Evolutionary conservation across 495 filamentous ascomycete species (phyloP), one percentile per base, ranked within the genome.

Genomic region (Penicillium samsonianum): DNA sequence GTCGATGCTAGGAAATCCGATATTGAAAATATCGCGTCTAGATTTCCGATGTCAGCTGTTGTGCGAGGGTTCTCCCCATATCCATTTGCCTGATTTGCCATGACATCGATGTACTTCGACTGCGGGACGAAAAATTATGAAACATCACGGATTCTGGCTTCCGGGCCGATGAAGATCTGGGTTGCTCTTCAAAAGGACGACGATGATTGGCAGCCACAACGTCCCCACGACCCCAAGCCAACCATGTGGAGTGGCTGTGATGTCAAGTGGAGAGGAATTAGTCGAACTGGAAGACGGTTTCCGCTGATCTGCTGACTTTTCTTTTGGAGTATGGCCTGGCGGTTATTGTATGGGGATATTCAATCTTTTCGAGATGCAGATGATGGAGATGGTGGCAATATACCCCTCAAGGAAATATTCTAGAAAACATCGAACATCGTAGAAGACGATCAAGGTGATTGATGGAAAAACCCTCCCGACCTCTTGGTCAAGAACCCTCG

Each of bases 251-350:
- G 60, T 55, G 50, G 55, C 31, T 46, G 40, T 63, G 67, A 68
- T 68, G 65, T 68, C 65, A 68, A 31, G 35, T 40, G 47, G 43
- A n/a, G 48, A 40, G 30, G 22, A 20, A 5, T 7, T 23, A 6
- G 6, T 26, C 38, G 48, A 37, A 17, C 31, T 37, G 72, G 72
- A 74, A 73, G 68, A 55, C 58, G 65, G 70, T 74, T 74, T 73
- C 72, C 72, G 72, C 51, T 22, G 50, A 41, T 61, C 55, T 53
- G 31, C 37, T 35, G 16, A 5, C 11, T 38, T 41, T 3, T 30
- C 9, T 14, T 25, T 16, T 20, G 23, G 22, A 20, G 5, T n/a
- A 6, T 25, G 48, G 22, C 17, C 31, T 33, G 49, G n/a, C 47
- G 31, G 31, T 55, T 48, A 30, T 22, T 47, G 30, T n/a, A 20